phyloP scores from a whole-genome alignment of 495 filamentous ascomycete genomes.

The Corynascus novoguineensis region DNA sequence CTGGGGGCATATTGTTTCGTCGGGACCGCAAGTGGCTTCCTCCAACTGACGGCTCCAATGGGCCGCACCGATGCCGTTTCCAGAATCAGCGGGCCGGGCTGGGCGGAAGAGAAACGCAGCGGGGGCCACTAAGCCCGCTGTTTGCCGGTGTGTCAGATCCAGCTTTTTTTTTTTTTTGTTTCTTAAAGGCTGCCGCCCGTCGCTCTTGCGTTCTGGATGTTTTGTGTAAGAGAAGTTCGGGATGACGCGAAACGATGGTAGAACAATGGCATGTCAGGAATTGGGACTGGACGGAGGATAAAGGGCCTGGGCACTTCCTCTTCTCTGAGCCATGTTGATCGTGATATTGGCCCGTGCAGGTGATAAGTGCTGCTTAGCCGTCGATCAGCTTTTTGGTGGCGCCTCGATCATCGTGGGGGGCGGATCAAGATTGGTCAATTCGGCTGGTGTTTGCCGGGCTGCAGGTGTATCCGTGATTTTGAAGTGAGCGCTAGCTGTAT shows the following conservation, averaged over 20 bases:
- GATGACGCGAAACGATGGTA: background rate
- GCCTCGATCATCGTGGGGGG: constrained; percentile 1
- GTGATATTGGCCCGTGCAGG: constrained; percentile 5
- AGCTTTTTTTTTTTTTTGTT: background rate
- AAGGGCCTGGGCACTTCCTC: background rate
- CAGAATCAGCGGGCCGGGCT: constrained; percentile 5
- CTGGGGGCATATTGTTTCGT: constrained; percentile 19
- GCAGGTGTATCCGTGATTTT: constrained; percentile 7
- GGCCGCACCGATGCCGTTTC: background rate
- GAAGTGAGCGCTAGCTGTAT: background rate
- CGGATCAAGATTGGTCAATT: constrained; percentile 1
- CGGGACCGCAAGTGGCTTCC: constrained; percentile 5
- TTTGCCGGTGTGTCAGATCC: background rate
- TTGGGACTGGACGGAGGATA: background rate
- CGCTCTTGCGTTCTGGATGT: background rate
- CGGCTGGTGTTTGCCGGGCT: constrained; percentile 4
- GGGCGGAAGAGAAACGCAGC: constrained; percentile 8
- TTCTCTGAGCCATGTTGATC: constrained; percentile 3
- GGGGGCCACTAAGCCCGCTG: background rate
- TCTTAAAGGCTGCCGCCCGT: background rate
- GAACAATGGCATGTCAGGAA: background rate
- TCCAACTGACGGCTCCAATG: constrained; percentile 4
- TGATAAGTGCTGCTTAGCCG: background rate
- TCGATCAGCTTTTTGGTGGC: constrained; percentile 3
- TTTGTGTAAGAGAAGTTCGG: background rate